Conservation (phyloP, 116 monocot species). For the Posidonia oceanica region DNA sequence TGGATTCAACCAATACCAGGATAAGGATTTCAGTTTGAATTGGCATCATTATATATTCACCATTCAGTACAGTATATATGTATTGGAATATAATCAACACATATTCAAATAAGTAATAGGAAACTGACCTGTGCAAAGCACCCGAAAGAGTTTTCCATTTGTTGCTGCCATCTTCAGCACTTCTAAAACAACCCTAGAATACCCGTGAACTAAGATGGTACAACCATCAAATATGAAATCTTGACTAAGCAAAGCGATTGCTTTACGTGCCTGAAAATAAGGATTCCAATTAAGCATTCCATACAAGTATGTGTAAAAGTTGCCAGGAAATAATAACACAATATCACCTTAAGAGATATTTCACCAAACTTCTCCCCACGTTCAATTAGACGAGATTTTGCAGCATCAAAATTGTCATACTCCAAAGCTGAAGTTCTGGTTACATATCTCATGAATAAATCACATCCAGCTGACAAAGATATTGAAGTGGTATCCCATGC, state of each 20-base stretch:
- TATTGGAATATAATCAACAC: not conserved
- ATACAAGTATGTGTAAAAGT: not conserved
- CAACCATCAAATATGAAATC: slow-evolving; percentile 95
- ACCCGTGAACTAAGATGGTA: slow-evolving; percentile 92
- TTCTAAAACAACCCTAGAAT: slow-evolving; percentile 92
- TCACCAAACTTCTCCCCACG: slow-evolving; percentile 97
- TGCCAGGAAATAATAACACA: not conserved
- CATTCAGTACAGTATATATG: no score
- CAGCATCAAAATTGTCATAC: slow-evolving; percentile 90
- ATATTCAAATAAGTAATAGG: not conserved
- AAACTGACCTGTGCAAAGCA: slow-evolving; percentile 79
- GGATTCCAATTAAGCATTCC: not conserved
- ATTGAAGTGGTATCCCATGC: slow-evolving; percentile 86
- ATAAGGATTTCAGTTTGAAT: no score
- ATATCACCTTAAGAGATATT: slow-evolving; percentile 68
- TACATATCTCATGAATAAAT: slow-evolving; percentile 93
- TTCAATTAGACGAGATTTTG: slow-evolving; percentile 77
- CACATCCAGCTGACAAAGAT: slow-evolving; percentile 89
- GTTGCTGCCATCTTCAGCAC: slow-evolving; percentile 68
- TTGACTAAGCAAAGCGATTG: slow-evolving; percentile 89
- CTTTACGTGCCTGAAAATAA: slow-evolving; percentile 51
- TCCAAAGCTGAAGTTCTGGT: slow-evolving; percentile 93
- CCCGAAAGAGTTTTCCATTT: slow-evolving; percentile 71
- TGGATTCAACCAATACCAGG: no score
- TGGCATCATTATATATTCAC: not conserved